Base-by-base conservation (phyloP, 495 filamentous ascomycete genomes). In the Penicillium pulvis region DNA sequence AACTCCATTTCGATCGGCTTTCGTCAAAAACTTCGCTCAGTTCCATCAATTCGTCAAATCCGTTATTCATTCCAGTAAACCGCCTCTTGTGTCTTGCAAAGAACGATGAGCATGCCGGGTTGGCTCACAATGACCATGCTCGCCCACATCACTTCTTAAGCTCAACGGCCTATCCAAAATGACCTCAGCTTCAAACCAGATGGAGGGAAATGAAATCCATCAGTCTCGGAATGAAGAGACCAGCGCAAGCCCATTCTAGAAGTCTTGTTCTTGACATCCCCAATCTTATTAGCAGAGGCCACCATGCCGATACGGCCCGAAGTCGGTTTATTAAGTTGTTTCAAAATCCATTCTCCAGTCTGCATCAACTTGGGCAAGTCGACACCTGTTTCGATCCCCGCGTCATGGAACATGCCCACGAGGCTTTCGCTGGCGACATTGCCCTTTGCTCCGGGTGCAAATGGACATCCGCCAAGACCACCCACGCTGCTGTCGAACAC, bases 401-500 rank as follows among this genome's bases (percentile, higher is more conserved):
- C 68, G 16, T 67, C 68, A 6, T 79, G 62, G 24, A 81, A 75
- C 63, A 76, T 74, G 31, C 71, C 69, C 1, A 75, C 77, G 20
- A 81, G 17, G 42, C 77, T 76, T 48, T 79, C 77, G 0, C 72
- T 73, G 2, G 76, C 69, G 4, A 79, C 71, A 56, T 79, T 81
- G 1, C 78, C 78, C 28, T 72, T 76, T 16, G 78, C 78, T 8
- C 78, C 78, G 9, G 74, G 73, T 5, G 77, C 77, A 63, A 74
- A 79, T 0, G 78, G 78, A 55, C 78, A 81, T 0, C 78, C 78
- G 3, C 78, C 78, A 0, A 81, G 71, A 3, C 78, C 77, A 0
- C 67, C 70, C 19, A 79, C 67, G 43, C 75, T 79, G 28, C 72
- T 74, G 53, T 81, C 78, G 43, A 81, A 81, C 0, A 74, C 71